Conservation (phyloP, 116 monocot species). For the Papilionanthe hybrid region DNA sequence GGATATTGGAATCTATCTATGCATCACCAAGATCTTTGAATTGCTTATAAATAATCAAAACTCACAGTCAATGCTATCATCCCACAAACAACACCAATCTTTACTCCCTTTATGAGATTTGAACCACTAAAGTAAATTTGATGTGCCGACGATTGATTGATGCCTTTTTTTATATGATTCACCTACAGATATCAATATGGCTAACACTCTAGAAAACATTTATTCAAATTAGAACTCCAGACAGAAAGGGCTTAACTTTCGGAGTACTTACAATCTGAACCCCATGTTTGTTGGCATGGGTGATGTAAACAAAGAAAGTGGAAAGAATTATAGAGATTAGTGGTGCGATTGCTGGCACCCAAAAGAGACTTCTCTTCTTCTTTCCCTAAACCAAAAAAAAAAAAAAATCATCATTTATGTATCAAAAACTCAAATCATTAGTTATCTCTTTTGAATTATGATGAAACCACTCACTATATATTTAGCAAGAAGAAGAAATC, state of each 20-base stretch:
- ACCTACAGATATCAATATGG: slow-evolving; percentile 20
- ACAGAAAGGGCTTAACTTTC: background rate
- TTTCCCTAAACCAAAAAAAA: slow-evolving; percentile 8
- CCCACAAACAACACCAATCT: slow-evolving; percentile 44
- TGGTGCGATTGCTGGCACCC: slow-evolving; percentile 58
- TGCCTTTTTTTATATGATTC: slow-evolving; percentile 29
- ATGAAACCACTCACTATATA: slow-evolving; percentile 52
- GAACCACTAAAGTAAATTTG: slow-evolving; percentile 42
- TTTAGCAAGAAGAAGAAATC: slow-evolving; percentile 61
- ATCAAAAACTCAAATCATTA: background rate
- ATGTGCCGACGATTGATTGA: slow-evolving; percentile 44
- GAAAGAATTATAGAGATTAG: slow-evolving; percentile 45
- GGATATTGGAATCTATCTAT: background rate
- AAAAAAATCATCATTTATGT: background rate
- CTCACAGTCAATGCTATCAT: slow-evolving; percentile 63
- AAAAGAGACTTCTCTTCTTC: slow-evolving; percentile 43
- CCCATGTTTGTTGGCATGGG: slow-evolving; percentile 40
- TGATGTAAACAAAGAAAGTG: slow-evolving; percentile 46
- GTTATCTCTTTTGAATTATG: background rate
- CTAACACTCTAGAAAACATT: no score
- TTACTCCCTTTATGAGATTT: slow-evolving; percentile 33
- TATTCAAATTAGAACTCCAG: slow-evolving; percentile 14
- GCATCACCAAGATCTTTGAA: background rate
- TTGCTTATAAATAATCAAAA: background rate
- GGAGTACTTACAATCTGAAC: slow-evolving; percentile 33